These are phyloP conservation scores for Nitzschia inconspicua DNA, from an alignment of 108 stramenopile genomes.

Conservation along the genomic window DNA sequence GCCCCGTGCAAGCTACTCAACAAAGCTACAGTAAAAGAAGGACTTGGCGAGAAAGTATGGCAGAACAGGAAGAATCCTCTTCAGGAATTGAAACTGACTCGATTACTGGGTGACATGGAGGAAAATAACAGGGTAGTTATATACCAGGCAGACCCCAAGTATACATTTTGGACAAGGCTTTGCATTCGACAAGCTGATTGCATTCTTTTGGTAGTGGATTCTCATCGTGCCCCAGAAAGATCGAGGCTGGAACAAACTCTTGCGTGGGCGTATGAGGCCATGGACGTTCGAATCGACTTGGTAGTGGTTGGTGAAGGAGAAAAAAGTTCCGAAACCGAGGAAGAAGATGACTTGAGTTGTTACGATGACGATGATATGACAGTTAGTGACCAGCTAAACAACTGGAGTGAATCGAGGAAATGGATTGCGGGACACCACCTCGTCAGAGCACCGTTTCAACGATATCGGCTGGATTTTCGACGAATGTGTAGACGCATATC, in stretches of 20 bases:
- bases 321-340: neutral
- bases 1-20: constrained; percentile 46
- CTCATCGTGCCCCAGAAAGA: constrained; percentile 25
- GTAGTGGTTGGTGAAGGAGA: constrained; percentile 35
- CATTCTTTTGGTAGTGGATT: constrained; percentile 42
- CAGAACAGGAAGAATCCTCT: constrained; percentile 26
- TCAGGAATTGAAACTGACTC: constrained; percentile 37
- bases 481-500: constrained; percentile 48
- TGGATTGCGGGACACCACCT: constrained; percentile 53
- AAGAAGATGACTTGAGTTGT: constrained; percentile 7
- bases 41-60: constrained; percentile 28
- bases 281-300: constrained; percentile 40
- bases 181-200: constrained; percentile 48
- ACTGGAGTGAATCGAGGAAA: constrained; percentile 44
- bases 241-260: constrained; percentile 32
- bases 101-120: constrained; percentile 44
- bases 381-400: constrained; percentile 41
- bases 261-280: constrained; percentile 36
- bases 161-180: constrained; percentile 50
- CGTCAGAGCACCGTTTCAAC: constrained; percentile 27
- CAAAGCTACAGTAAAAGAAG: constrained; percentile 21
- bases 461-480: constrained; percentile 36
- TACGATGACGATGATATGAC: constrained; percentile 12
- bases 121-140: constrained; percentile 50
- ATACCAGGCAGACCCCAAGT: constrained; percentile 44